Evolutionary conservation across 176 grass and related monocot genomes (phyloP), one percentile per base, ranked within the genome.

Genomic region (Saccharum officinarum): DNA sequence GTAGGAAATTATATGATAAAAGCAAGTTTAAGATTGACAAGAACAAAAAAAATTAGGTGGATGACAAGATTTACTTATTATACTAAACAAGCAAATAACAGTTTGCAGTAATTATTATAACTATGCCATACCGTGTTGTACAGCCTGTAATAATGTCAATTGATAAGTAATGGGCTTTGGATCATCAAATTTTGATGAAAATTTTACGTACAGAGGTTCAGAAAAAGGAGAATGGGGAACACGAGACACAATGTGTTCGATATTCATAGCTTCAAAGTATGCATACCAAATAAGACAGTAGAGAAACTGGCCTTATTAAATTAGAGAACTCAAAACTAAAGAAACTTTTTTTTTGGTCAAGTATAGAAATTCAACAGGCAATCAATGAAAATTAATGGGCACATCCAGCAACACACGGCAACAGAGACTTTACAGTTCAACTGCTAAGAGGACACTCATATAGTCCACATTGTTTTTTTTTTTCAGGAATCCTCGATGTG

Each of bases 221-320:
- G 62, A 23, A 49, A 55, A 85, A 66, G 57, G 36, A 78, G 50
- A 20, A 72, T 0, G 47, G 18, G 31, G 71, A 60, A 20, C 9
- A 73, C 10, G 16, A 14, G 10, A 22, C 44, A 50, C 80, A 44
- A 41, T 39, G n/a, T 5, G 15, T 67, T 80, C 12, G 0, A 65
- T 34, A 17, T 42, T 54, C 9, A 20, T 47, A 80, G 44, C 44
- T 79, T 79, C 25, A 50, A 79, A 72, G 67, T 65, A 67, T 10
- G 20, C 13, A 74, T 84, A 34, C 18, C 7, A 8, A 80, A 84
- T 65, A 67, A 41, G 45, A 2, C 7, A 66, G 69, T 39, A 66
- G 54, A 55, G 25, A 81, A 81, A 75, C 67, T 72, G 34, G 22
- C n/a, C 20, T 17, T 50, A 75, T 66, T 33, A 84, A 61, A 74